Conservation (phyloP, 768 basidiomycete species). For the Boletellus emodensis region DNA sequence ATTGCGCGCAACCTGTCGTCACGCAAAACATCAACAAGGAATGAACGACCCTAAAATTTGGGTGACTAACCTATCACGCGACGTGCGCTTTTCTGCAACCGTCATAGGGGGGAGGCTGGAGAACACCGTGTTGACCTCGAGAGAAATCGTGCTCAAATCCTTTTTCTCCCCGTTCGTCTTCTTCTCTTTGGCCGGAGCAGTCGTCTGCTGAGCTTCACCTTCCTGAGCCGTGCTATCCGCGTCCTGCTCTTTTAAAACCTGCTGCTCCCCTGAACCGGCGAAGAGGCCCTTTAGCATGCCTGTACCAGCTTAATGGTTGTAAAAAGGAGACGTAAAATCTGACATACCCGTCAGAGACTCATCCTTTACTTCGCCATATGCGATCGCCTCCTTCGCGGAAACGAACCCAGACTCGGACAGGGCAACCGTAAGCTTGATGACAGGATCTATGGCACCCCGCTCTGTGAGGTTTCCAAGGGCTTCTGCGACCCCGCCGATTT, state of each 20-base stretch:
- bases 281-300: slow-evolving; percentile 90
- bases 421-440: slow-evolving; percentile 79
- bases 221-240: slow-evolving; percentile 18
- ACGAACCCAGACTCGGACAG: slow-evolving; percentile 87
- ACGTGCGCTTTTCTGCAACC: slow-evolving; percentile 66
- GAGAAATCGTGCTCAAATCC: slow-evolving; percentile 55
- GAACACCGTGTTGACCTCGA: slow-evolving; percentile 62
- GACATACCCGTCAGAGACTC: slow-evolving; percentile 67
- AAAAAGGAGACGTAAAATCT: neutral
- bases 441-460: slow-evolving; percentile 72
- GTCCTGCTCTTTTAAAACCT: slow-evolving; percentile 29
- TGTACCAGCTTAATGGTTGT: slow-evolving; percentile 24
- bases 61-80: slow-evolving; percentile 62
- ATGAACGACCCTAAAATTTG: neutral
- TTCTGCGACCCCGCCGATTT: slow-evolving; percentile 67
- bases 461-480: slow-evolving; percentile 83
- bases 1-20: slow-evolving; percentile 66
- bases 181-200: slow-evolving; percentile 32
- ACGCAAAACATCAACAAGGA: slow-evolving; percentile 4
- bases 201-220: slow-evolving; percentile 30
- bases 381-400: slow-evolving; percentile 72
- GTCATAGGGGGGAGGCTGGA: slow-evolving; percentile 71
- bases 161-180: slow-evolving; percentile 36
- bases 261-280: slow-evolving; percentile 46
- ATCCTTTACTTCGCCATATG: slow-evolving; percentile 77